phyloP scores from a whole-genome alignment of 2,329 filamentous ascomycete genomes.

The Zopfia rhizophila region DNA sequence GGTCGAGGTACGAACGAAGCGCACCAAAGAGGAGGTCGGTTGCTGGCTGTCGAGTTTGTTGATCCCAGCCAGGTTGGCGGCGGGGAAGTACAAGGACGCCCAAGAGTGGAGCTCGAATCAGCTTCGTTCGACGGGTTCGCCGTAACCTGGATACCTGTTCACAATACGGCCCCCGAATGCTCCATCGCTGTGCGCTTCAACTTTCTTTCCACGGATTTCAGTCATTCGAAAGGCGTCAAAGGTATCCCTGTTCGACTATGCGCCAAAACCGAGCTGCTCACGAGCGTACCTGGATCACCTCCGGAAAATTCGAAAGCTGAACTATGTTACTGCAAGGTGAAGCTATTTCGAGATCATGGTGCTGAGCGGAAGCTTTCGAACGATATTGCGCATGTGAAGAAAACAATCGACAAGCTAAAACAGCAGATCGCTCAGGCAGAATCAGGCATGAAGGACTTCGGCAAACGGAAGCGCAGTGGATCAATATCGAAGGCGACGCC shows the following conservation, averaged over 20 bases:
- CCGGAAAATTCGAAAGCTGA: conserved; percentile 65
- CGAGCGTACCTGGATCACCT: conserved; percentile 60
- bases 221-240: conserved; percentile 98
- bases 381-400: conserved; percentile 93
- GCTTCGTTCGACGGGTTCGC: conserved; percentile 95
- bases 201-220: conserved; percentile 98
- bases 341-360: conserved; percentile 94
- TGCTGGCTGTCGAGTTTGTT: conserved; percentile 95
- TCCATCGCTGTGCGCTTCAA: conserved; percentile 95
- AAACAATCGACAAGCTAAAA: conserved; percentile 94
- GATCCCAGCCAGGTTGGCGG: conserved; percentile 68
- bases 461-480: conserved; percentile 69
- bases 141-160: conserved; percentile 82
- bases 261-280: conserved; percentile 82
- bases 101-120: conserved; percentile 60
- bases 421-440: conserved; percentile 86
- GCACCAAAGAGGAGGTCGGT: conserved; percentile 88
- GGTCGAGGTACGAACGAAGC: conserved; percentile 95
- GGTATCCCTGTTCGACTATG: conserved; percentile 94
- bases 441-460: conserved; percentile 67
- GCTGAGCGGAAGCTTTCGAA: conserved; percentile 96
- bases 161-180: conserved; percentile 77
- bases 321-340: conserved; percentile 95
- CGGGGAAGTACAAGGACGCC: conserved; percentile 59
- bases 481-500: conserved; percentile 59